phyloP scores from a whole-genome alignment of 140 eudicot species.

The Bidens hawaiensis region DNA sequence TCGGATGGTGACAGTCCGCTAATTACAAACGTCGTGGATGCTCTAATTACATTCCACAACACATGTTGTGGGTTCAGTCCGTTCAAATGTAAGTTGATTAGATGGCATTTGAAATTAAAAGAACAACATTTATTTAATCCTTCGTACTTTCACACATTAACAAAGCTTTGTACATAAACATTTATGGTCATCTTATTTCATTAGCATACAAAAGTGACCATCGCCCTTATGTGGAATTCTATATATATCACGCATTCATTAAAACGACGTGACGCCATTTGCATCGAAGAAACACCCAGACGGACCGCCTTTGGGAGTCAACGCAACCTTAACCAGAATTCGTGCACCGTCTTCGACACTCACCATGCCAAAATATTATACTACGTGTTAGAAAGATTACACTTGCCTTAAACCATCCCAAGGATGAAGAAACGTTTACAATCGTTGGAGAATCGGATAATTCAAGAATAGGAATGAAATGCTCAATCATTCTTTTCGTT shows the following conservation, averaged over 20 bases:
- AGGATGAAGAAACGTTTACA: slow-evolving; percentile 38
- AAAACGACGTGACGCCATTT: slow-evolving; percentile 31
- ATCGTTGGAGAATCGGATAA: slow-evolving; percentile 45
- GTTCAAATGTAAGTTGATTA: no score
- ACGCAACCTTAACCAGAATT: slow-evolving; percentile 45
- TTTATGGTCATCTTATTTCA: no score
- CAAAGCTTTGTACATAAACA: no score
- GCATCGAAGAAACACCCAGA: slow-evolving; percentile 49
- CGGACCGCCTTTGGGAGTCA: slow-evolving; percentile 47
- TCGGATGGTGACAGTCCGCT: no score
- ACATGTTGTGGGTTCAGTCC: no score
- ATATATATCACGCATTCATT: slow-evolving; percentile 19
- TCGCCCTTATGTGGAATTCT: not conserved
- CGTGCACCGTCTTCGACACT: slow-evolving; percentile 54
- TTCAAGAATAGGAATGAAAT: slow-evolving; percentile 46
- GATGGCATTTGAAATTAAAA: no score
- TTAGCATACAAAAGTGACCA: not conserved
- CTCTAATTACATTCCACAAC: no score
- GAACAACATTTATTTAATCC: no score
- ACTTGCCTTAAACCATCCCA: slow-evolving; percentile 45
- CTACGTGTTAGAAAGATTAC: not conserved
- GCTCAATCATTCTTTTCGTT: slow-evolving; percentile 37
- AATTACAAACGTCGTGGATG: no score
- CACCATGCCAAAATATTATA: slow-evolving; percentile 29
- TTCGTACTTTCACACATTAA: no score